Evolutionary conservation across 257 asterid species (phyloP).

Genomic region (Solanum corneliomulleri): DNA sequence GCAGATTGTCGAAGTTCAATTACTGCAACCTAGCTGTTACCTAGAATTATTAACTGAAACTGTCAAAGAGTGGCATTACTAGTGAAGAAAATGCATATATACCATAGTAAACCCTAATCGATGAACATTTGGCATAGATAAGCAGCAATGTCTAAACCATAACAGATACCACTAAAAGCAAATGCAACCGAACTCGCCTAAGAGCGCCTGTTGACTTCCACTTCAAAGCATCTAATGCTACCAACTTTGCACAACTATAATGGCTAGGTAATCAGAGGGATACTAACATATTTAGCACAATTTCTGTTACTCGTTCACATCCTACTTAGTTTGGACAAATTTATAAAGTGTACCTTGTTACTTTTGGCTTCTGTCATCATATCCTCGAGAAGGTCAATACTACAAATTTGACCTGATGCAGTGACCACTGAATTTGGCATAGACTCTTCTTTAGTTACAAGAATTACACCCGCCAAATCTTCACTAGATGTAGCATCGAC

Average conservation of each 20-base stretch:
- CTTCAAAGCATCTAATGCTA: background rate
- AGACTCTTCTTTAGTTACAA: conserved; percentile 15
- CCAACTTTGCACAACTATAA: background rate
- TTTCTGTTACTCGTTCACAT: background rate
- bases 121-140: background rate
- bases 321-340: background rate
- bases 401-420: conserved; percentile 36
- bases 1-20: background rate
- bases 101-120: background rate
- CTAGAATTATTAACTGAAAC: background rate
- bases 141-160: background rate
- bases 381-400: conserved; percentile 51
- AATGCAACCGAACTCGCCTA: background rate
- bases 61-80: background rate
- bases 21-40: background rate
- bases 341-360: conserved; percentile 45
- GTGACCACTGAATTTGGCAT: conserved; percentile 21
- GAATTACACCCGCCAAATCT: conserved; percentile 7
- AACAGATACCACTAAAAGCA: background rate
- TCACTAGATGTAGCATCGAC: conserved; percentile 9
- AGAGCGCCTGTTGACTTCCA: background rate
- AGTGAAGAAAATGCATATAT: background rate
- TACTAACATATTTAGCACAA: background rate
- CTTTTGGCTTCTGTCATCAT: conserved; percentile 51
- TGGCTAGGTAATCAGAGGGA: background rate